Percentiles rank a stretch among this genome's conserved stretches.
Evolutionary conservation across 495 filamentous ascomycete species (phyloP).

Genomic region (Thozetella sp.): DNA sequence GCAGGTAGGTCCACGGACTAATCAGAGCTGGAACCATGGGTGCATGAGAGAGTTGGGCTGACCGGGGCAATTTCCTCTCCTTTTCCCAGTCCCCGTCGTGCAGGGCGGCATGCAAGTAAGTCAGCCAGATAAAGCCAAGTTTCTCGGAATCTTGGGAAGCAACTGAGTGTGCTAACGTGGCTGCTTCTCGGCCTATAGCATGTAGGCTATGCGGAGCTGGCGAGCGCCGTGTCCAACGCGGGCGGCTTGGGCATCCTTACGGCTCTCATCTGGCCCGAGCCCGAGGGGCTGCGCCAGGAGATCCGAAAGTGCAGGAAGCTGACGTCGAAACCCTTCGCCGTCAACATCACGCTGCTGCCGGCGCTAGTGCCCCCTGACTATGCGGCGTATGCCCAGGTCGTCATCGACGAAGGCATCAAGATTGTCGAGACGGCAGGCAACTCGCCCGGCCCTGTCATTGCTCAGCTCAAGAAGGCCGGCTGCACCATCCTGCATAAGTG

Average conservation of each 20-base stretch:
- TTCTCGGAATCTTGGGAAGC: not conserved
- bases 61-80: slow-evolving; percentile 18
- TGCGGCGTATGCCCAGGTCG: slow-evolving; percentile 84
- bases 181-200: slow-evolving; percentile 18
- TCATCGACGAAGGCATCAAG: slow-evolving; percentile 90
- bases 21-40: not conserved
- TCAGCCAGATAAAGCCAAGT: slow-evolving; percentile 11
- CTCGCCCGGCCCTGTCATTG: slow-evolving; percentile 88
- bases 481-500: slow-evolving; percentile 93
- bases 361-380: slow-evolving; percentile 90
- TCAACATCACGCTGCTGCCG: slow-evolving; percentile 95
- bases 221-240: slow-evolving; percentile 91
- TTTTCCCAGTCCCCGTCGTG: slow-evolving; percentile 79
- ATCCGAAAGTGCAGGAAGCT: slow-evolving; percentile 83
- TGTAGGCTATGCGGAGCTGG: slow-evolving; percentile 86
- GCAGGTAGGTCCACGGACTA: slow-evolving; percentile 50
- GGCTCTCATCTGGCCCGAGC: slow-evolving; percentile 91
- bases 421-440: slow-evolving; percentile 98
- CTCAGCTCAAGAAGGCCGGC: slow-evolving; percentile 79
- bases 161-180: slow-evolving; percentile 17
- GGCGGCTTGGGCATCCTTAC: slow-evolving; percentile 93
- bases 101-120: slow-evolving; percentile 81
- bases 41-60: slow-evolving; percentile 15
- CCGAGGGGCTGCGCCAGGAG: slow-evolving; percentile 91
- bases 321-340: slow-evolving; percentile 89